Percentiles rank a stretch among this genome's conserved stretches.
phyloP scores from a whole-genome alignment of 768 basidiomycete species.

The Phanerochaete carnosa region DNA sequence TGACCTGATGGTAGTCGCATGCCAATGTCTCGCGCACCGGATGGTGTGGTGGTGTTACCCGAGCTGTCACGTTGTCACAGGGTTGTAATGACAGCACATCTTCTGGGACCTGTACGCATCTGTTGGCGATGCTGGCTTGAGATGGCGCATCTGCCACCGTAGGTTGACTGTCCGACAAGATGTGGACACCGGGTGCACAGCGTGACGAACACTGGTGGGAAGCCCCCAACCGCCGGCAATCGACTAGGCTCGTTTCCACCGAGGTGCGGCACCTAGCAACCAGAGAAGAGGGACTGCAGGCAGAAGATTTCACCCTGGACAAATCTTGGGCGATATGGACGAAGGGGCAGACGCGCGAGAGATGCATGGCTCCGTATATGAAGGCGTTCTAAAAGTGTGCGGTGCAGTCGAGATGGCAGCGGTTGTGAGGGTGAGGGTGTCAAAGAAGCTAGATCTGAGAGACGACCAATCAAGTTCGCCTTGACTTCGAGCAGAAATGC shows the following conservation, averaged over 20 bases:
- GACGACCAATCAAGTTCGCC: not conserved
- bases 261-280: not conserved
- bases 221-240: not conserved
- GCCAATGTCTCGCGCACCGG: not conserved
- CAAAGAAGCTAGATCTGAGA: not conserved
- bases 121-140: not conserved
- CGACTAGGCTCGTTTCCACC: not conserved
- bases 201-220: not conserved
- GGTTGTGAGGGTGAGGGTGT: slow-evolving; percentile 7
- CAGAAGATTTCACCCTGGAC: not conserved
- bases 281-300: not conserved
- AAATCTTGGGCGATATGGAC: not conserved
- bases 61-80: not conserved
- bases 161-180: not conserved
- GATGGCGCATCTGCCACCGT: not conserved
- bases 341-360: not conserved
- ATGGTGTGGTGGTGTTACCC: not conserved
- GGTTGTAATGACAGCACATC: not conserved
- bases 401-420: slow-evolving; percentile 9
- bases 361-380: not conserved
- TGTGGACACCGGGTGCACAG: too few relatives aligned
- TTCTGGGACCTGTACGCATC: not conserved
- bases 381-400: not conserved
- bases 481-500: slow-evolving; percentile 1
- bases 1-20: not conserved